A percentile compares a stretch with the other conserved stretches of the same genome.
Evolutionary conservation across 306 rosid species (phyloP).

Genomic region (Alnus glutinosa): DNA sequence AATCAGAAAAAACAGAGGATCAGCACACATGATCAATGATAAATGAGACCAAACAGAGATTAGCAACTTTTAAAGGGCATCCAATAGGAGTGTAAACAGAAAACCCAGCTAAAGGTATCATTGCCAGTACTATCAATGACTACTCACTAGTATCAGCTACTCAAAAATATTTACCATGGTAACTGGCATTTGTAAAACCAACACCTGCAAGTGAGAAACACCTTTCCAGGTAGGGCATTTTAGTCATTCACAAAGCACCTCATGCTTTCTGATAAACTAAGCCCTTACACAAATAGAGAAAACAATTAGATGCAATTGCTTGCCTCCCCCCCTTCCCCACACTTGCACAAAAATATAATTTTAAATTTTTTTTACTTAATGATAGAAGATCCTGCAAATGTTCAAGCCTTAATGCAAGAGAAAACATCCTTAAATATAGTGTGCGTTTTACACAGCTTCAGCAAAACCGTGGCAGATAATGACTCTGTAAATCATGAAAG

Average conservation of each 20-base stretch:
- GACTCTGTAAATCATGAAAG: not conserved
- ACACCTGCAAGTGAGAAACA: conserved; percentile 14
- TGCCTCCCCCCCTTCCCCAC: not conserved
- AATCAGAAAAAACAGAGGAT: not conserved
- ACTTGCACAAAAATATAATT: not conserved
- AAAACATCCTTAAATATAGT: not conserved
- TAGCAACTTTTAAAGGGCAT: not conserved
- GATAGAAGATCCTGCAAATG: conserved; percentile 11
- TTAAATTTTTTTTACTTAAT: not conserved
- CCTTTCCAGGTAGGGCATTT: not conserved
- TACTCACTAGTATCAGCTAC: not conserved
- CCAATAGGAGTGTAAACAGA: not conserved
- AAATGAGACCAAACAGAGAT: not conserved
- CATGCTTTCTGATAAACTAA: not conserved
- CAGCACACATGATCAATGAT: not conserved
- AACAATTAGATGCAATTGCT: conserved; percentile 5
- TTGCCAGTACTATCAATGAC: not conserved
- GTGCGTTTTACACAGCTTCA: not conserved
- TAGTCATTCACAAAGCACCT: conserved; percentile 4
- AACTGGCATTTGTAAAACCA: not conserved
- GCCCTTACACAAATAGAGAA: not conserved
- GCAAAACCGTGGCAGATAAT: not conserved
- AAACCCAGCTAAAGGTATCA: not conserved
- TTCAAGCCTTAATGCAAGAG: conserved; percentile 3
- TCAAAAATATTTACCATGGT: not conserved